A percentile compares a stretch with the other conserved stretches of the same genome.
phyloP scores from a whole-genome alignment of 176 grass and related monocot species.

The Elymus sibiricus region DNA sequence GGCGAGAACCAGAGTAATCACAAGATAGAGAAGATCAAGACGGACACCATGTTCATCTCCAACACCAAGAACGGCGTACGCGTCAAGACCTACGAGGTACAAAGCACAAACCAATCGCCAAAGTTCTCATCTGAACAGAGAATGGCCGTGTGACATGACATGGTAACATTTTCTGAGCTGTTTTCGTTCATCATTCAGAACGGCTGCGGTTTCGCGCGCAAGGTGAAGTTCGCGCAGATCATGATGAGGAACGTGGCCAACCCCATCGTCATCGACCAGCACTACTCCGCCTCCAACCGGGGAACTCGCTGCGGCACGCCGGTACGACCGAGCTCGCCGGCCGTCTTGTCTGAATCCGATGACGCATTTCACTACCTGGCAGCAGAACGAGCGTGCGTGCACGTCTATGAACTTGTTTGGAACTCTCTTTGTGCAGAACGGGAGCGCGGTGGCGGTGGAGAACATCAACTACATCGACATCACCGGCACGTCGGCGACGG shows the following conservation, averaged over 20 bases:
- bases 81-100: constrained; percentile 73
- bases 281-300: constrained; percentile 28
- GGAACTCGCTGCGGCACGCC: neutral
- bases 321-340: constrained; percentile 10
- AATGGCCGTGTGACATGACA: neutral
- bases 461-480: constrained; percentile 42
- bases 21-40: constrained; percentile 53
- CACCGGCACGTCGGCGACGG: constrained; percentile 41
- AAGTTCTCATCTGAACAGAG: neutral
- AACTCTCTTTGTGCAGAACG: neutral
- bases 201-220: constrained; percentile 51
- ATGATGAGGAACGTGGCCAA: constrained; percentile 63
- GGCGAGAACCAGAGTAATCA: constrained; percentile 35
- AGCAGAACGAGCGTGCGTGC: neutral
- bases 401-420: neutral
- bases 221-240: constrained; percentile 62
- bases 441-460: constrained; percentile 11
- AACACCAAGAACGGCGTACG: constrained; percentile 58
- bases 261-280: constrained; percentile 71
- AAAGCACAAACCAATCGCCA: neutral
- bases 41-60: constrained; percentile 55
- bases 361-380: neutral
- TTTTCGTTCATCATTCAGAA: constrained; percentile 17
- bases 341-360: neutral
- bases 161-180: neutral